Percentiles rank a stretch among this genome's conserved stretches.
phyloP scores from a whole-genome alignment of 2,329 filamentous ascomycete species.

The Leptographium lundbergii region DNA sequence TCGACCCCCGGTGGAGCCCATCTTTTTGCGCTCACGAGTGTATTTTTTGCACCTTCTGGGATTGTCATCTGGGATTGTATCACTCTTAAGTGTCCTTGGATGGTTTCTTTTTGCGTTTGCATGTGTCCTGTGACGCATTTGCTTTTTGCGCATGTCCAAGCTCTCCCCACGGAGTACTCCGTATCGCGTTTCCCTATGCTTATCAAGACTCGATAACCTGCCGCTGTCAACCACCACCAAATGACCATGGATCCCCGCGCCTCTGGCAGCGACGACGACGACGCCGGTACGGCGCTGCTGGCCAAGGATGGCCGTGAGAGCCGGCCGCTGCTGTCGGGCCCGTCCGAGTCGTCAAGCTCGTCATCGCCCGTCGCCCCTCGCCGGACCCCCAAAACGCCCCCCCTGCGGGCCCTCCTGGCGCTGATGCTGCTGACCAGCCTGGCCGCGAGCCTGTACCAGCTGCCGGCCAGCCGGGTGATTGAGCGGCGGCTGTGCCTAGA shows the following conservation, averaged over 20 bases:
- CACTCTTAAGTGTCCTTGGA: too few species aligned
- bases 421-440: constrained; percentile 34
- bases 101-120: too few species aligned
- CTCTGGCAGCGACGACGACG: background rate
- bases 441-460: constrained; percentile 32
- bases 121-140: background rate
- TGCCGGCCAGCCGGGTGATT: constrained; percentile 32
- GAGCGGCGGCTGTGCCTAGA: constrained; percentile 36
- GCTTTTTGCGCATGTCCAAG: background rate
- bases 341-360: background rate
- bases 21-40: background rate
- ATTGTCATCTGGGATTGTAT: background rate
- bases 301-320: background rate
- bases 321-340: too few species aligned
- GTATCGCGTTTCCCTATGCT: background rate
- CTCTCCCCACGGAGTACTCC: too few species aligned
- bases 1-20: constrained; percentile 14
- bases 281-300: background rate
- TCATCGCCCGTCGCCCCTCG: background rate
- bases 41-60: background rate
- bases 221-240: background rate
- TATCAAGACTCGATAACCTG: background rate
- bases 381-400: background rate
- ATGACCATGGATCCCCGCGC: background rate
- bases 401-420: constrained; percentile 21